Evolutionary conservation across 2,329 filamentous ascomycete species (phyloP), one percentile per base, ranked within the genome.

Genomic region (Penicillium sp.): DNA sequence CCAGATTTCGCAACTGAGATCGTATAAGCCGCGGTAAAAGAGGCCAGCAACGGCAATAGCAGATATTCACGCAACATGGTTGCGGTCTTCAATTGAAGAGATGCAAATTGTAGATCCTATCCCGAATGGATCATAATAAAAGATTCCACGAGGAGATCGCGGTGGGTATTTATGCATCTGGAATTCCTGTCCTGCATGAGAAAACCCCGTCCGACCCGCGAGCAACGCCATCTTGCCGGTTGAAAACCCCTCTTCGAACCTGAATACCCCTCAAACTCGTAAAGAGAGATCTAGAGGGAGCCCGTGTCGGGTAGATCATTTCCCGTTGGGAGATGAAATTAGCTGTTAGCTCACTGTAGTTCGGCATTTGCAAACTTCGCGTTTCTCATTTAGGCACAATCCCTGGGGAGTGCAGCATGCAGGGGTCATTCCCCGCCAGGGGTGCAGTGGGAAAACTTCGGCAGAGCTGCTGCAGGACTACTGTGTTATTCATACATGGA

Each of bases 1-100:
- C 69, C 68, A 19, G 65, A 67, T n/a, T 65, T 66, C 3, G 68
- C 64, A 46, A 70, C 68, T 3, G 68, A 65, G 22, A 70, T 67
- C 10, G 66, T 53, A 39, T 69, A 65, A 11, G 68, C 68, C 7
- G 65, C 59, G 51, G 60, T 52, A 47, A 59, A 63, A 3, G 64
- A 62, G n/a, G 67, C 68, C 57, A 70, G 50, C 43, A 70, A 53
- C 1, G 68, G 58, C 56, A 70, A 35, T n/a, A 70, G 55, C 48
- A 70, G 53, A 44, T 58, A 59, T 48, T 64, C 55, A 33, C 31
- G 60, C 48, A 70, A 52, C 61, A 63, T 70, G 19, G 21, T 58
- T 29, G 37, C 37, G n/a, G n/a, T 13, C 37, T 21, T 19, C 33
- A 35, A 53, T 44, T 37, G 14, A 27, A 48, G 19, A 39, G 19